Conservation (phyloP, 192 early-diverging fungal species). For the Backusella tuberculispora region DNA sequence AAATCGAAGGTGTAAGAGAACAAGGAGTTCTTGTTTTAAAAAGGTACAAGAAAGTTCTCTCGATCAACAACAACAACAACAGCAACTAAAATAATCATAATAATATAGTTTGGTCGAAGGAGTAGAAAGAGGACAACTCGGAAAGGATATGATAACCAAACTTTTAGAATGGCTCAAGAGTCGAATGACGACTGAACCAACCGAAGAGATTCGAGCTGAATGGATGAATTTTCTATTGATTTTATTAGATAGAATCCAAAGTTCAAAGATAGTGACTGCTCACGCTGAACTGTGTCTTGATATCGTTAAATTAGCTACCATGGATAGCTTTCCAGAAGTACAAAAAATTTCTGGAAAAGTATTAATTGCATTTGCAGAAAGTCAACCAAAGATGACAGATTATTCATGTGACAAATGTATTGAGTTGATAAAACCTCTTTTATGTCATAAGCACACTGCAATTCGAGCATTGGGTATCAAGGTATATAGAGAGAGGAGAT, state of each 20-base stretch:
- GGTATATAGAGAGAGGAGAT: background rate
- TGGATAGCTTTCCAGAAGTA: constrained; percentile 19
- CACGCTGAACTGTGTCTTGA: background rate
- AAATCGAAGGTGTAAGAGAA: constrained; percentile 24
- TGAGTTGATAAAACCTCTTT: background rate
- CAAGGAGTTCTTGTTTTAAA: constrained; percentile 6
- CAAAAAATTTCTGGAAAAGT: constrained; percentile 1
- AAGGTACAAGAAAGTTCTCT: background rate
- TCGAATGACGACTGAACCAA: constrained; percentile 2
- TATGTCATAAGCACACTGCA: constrained; percentile 19
- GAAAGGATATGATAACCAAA: background rate
- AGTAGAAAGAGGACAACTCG: background rate
- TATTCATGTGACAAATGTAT: constrained; percentile 20
- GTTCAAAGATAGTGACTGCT: background rate
- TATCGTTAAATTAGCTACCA: background rate
- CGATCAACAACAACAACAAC: background rate
- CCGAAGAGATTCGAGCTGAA: constrained; percentile 21
- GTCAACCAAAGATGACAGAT: constrained; percentile 1
- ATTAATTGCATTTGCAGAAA: background rate
- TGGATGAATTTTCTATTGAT: constrained; percentile 20
- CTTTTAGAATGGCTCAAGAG: background rate
- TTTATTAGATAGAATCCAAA: background rate
- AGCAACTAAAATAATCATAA: background rate
- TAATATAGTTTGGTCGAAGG: background rate
- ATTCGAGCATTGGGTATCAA: constrained; percentile 26